A percentile compares a stretch with the other conserved stretches of the same genome.
phyloP scores from a whole-genome alignment of 2,329 filamentous ascomycete genomes.

The Clonostachys byssicola region DNA sequence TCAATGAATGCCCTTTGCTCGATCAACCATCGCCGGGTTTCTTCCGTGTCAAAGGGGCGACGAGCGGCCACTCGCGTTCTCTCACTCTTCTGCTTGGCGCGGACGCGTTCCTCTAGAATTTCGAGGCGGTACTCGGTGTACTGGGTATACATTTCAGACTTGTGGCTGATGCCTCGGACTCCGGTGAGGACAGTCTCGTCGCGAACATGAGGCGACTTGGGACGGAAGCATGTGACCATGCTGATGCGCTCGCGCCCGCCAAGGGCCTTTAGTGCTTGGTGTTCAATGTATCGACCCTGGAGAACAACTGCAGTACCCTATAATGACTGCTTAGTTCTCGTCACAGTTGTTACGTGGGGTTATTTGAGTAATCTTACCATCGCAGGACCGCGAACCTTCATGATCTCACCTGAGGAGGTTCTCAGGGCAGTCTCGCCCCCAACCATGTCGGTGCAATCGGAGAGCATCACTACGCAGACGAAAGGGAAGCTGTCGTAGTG shows the following conservation, averaged over 20 bases:
- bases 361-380: slow-evolving; percentile 37
- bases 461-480: slow-evolving; percentile 65
- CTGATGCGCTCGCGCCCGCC: slow-evolving; percentile 58
- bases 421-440: slow-evolving; percentile 60
- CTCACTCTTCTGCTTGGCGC: slow-evolving; percentile 7
- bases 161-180: slow-evolving; percentile 52
- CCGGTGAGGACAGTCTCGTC: slow-evolving; percentile 60
- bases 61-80: slow-evolving; percentile 4
- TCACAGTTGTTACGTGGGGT: slow-evolving; percentile 8
- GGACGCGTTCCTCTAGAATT: slow-evolving; percentile 53
- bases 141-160: slow-evolving; percentile 54
- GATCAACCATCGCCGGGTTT: slow-evolving; percentile 7
- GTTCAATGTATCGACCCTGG: slow-evolving; percentile 63
- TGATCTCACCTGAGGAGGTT: slow-evolving; percentile 44
- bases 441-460: slow-evolving; percentile 57
- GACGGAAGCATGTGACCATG: slow-evolving; percentile 63
- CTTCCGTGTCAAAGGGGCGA: slow-evolving; percentile 7
- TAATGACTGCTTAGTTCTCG: neutral
- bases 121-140: slow-evolving; percentile 60
- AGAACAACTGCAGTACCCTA: slow-evolving; percentile 57
- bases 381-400: slow-evolving; percentile 55
- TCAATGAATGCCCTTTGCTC: slow-evolving; percentile 15
- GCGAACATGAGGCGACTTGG: slow-evolving; percentile 45
- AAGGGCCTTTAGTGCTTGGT: slow-evolving; percentile 56
- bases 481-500: slow-evolving; percentile 64